phyloP scores from a whole-genome alignment of 2,329 filamentous ascomycete species.

The Diaporthe caulivora region DNA sequence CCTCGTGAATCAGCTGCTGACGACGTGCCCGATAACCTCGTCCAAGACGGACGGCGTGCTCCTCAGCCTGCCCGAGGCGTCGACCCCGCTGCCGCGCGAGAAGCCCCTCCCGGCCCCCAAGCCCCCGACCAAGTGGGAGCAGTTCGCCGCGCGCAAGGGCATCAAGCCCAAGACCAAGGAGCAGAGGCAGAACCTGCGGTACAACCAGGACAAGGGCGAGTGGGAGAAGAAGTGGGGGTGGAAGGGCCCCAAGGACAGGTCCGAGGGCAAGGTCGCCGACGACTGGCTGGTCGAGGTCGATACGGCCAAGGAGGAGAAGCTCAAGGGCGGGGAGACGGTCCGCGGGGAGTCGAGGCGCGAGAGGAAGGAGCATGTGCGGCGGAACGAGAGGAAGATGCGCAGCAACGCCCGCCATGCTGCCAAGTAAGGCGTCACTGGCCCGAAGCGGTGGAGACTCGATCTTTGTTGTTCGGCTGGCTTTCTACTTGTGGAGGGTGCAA shows the following conservation, averaged over 20 bases:
- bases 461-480: no score
- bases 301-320: slow-evolving; percentile 74
- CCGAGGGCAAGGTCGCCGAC: slow-evolving; percentile 66
- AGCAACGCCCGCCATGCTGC: slow-evolving; percentile 69
- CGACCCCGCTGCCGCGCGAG: slow-evolving; percentile 85
- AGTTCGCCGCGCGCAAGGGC: slow-evolving; percentile 96
- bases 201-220: slow-evolving; percentile 85
- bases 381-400: slow-evolving; percentile 78
- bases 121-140: slow-evolving; percentile 91
- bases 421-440: slow-evolving; percentile 31
- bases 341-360: slow-evolving; percentile 73
- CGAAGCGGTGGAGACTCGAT: no score
- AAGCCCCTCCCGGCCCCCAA: slow-evolving; percentile 89
- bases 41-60: slow-evolving; percentile 76
- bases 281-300: slow-evolving; percentile 96
- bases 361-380: slow-evolving; percentile 76
- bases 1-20: slow-evolving; percentile 94
- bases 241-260: slow-evolving; percentile 77
- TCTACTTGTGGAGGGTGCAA: not conserved
- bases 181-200: slow-evolving; percentile 79
- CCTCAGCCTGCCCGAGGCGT: slow-evolving; percentile 78
- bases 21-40: slow-evolving; percentile 83
- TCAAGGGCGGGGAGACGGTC: slow-evolving; percentile 72
- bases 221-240: slow-evolving; percentile 98
- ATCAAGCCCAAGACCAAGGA: slow-evolving; percentile 91